These are phyloP conservation scores for Ustulina deusta DNA, from an alignment of 2,329 filamentous ascomycete genomes.

Conservation along the genomic window DNA sequence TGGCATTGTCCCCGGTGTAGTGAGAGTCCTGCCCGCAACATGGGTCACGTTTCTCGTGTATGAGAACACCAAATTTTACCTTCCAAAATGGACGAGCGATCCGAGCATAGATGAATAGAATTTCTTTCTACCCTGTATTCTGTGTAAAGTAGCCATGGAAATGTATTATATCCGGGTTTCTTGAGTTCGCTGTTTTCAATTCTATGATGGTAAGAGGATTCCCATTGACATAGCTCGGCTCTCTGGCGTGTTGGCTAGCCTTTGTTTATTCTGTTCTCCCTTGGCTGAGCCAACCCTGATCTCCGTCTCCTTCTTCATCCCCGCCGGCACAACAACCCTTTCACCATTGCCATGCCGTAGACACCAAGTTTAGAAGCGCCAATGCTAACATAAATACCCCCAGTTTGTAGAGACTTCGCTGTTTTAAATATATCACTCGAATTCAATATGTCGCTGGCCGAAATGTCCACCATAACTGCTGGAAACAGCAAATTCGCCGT, in stretches of 20 bases:
- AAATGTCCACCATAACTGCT: neutral
- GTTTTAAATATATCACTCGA: too few relatives aligned
- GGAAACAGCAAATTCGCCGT: neutral
- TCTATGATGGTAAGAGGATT: neutral
- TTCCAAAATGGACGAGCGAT: conserved; percentile 60
- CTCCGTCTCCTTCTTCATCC: neutral
- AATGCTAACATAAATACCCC: too few relatives aligned
- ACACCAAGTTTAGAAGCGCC: too few relatives aligned
- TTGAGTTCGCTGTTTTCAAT: neutral
- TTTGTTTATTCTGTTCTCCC: too few relatives aligned
- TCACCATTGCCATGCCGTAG: neutral
- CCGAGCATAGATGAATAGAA: conserved; percentile 23
- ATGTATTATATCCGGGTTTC: conserved; percentile 10
- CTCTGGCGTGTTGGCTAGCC: too few relatives aligned
- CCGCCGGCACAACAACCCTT: neutral
- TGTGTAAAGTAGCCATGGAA: conserved; percentile 12
- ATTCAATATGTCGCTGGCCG: neutral
- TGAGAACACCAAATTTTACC: conserved; percentile 86
- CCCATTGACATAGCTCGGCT: too few relatives aligned
- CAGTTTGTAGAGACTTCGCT: neutral
- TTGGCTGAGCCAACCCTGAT: neutral
- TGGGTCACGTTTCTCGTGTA: conserved; percentile 98
- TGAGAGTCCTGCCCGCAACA: conserved; percentile 91
- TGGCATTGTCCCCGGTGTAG: conserved; percentile 87
- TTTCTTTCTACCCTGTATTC: neutral